phyloP scores from a whole-genome alignment of 306 rosid genomes.

The Boehmeria nivea region DNA sequence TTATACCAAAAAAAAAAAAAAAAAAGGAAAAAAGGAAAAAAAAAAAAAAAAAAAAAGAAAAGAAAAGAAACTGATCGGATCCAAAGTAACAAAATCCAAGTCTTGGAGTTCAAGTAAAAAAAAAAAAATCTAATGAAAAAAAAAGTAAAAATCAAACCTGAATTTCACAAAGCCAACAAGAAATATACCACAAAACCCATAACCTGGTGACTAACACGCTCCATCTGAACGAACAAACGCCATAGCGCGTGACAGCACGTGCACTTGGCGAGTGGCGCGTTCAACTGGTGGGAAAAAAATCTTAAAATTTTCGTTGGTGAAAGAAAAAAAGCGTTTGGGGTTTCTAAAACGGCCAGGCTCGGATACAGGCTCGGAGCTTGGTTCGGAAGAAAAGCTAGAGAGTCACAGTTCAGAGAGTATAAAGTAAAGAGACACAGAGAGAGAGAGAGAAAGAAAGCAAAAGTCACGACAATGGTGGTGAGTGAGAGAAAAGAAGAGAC shows the following conservation, averaged over 20 bases:
- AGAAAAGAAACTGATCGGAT: slow-evolving; percentile 8
- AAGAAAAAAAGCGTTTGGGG: neutral
- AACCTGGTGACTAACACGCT: neutral
- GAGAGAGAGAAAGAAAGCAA: slow-evolving; percentile 24
- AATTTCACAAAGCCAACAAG: no score
- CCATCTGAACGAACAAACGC: neutral
- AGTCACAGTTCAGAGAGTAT: slow-evolving; percentile 17
- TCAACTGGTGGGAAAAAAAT: neutral
- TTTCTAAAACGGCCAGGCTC: slow-evolving; percentile 13
- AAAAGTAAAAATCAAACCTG: neutral
- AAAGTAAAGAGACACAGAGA: slow-evolving; percentile 16
- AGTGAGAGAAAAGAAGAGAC: slow-evolving; percentile 19
- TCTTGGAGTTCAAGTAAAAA: neutral
- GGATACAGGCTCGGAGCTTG: slow-evolving; percentile 23
- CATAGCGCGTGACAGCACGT: neutral
- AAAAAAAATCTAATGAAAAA: neutral
- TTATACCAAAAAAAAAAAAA: neutral
- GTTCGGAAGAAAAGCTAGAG: slow-evolving; percentile 14
- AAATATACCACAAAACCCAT: no score
- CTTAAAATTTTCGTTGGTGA: neutral
- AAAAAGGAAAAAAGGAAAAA: neutral
- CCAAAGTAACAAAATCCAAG: slow-evolving; percentile 5
- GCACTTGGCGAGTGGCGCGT: neutral
- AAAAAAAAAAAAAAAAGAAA: neutral
- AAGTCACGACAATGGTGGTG: slow-evolving; percentile 23